phyloP scores from a whole-genome alignment of 768 basidiomycete species.

The Terana coerulea region DNA sequence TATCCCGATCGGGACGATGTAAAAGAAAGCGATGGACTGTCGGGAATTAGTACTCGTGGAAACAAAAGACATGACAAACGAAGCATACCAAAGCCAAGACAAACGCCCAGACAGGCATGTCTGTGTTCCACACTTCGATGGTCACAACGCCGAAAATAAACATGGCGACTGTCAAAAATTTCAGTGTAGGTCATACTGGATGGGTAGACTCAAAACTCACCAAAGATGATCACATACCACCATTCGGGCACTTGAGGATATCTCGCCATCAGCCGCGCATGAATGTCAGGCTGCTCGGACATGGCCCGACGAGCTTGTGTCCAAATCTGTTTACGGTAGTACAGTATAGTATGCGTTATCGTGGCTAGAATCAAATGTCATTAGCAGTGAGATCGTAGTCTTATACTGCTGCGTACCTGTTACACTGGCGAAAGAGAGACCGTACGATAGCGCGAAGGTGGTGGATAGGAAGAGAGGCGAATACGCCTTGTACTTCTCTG shows the following conservation, averaged over 20 bases:
- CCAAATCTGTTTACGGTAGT: slow-evolving; percentile 42
- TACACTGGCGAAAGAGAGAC: slow-evolving; percentile 23
- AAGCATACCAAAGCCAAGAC: slow-evolving; percentile 38
- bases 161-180: slow-evolving; percentile 35
- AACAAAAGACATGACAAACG: too few species aligned
- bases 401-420: slow-evolving; percentile 35
- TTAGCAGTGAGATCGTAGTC: slow-evolving; percentile 28
- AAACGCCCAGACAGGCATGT: slow-evolving; percentile 67
- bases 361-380: slow-evolving; percentile 39
- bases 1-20: slow-evolving; percentile 73
- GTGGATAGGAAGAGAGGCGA: slow-evolving; percentile 45
- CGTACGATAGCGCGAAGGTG: slow-evolving; percentile 55
- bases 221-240: slow-evolving; percentile 44
- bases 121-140: slow-evolving; percentile 62
- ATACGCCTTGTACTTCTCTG: slow-evolving; percentile 37
- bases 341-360: slow-evolving; percentile 41
- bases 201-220: slow-evolving; percentile 25
- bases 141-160: slow-evolving; percentile 60
- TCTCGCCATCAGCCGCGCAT: slow-evolving; percentile 42
- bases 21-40: slow-evolving; percentile 34
- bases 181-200: background rate
- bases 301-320: slow-evolving; percentile 39
- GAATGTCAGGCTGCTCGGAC: slow-evolving; percentile 47
- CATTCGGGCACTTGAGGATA: slow-evolving; percentile 49
- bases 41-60: background rate